A percentile compares a stretch with the other conserved stretches of the same genome.
These are phyloP conservation scores for Starmerella potacharoeniae DNA, from an alignment of 805 yeast species.

Conservation along the genomic window DNA sequence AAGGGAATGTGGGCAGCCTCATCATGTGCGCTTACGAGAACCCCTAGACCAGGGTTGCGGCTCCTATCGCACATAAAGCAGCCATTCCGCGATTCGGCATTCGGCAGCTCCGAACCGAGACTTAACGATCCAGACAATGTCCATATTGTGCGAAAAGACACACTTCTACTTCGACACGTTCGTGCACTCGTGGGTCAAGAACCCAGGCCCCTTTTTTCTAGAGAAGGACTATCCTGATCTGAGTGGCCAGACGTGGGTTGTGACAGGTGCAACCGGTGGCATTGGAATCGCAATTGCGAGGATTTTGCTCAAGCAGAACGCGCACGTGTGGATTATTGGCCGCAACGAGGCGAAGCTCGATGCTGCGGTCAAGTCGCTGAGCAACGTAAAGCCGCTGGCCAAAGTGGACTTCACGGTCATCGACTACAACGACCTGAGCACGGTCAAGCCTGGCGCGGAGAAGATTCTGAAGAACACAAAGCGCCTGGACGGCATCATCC, in stretches of 20 bases:
- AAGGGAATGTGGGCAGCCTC: too few species aligned
- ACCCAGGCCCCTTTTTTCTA: conserved; percentile 6
- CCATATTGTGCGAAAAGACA: background rate
- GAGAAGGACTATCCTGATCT: conserved; percentile 26
- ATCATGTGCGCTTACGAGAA: too few species aligned
- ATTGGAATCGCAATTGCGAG: conserved; percentile 16
- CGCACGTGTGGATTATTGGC: conserved; percentile 32
- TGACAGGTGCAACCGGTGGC: conserved; percentile 22
- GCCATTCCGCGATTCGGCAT: too few species aligned
- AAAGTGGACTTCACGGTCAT: conserved; percentile 16
- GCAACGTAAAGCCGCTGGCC: conserved; percentile 21
- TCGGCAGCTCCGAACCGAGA: too few species aligned
- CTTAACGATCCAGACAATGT: too few species aligned
- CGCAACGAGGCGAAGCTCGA: conserved; percentile 30
- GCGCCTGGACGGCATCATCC: conserved; percentile 20
- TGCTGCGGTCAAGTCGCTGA: conserved; percentile 25
- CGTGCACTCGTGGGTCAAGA: background rate
- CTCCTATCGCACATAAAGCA: too few species aligned
- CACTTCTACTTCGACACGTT: background rate
- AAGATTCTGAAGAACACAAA: conserved; percentile 7
- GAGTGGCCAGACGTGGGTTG: conserved; percentile 27
- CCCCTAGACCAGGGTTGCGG: too few species aligned
- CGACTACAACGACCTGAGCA: conserved; percentile 22
- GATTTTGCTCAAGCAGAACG: conserved; percentile 18
- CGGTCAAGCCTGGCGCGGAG: conserved; percentile 20